phyloP scores from a whole-genome alignment of 2,329 filamentous ascomycete species.

The Diaporthe velutina region DNA sequence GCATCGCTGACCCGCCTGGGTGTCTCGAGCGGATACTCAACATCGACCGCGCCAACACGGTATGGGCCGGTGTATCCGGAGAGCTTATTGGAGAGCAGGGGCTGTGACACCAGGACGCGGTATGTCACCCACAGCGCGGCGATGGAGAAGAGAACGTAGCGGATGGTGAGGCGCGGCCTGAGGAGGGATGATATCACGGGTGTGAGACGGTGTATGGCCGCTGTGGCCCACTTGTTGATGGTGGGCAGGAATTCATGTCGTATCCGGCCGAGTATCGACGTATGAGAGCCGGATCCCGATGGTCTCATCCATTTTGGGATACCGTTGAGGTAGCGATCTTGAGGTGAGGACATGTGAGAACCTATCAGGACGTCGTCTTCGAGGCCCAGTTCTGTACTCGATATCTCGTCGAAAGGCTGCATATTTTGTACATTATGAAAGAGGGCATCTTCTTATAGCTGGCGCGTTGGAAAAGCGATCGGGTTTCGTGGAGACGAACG shows the following conservation, averaged over 20 bases:
- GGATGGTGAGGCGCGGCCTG: slow-evolving; percentile 32
- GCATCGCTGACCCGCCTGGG: slow-evolving; percentile 28
- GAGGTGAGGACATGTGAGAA: not conserved
- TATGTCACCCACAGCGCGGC: slow-evolving; percentile 18
- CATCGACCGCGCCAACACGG: slow-evolving; percentile 34
- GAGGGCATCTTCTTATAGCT: not conserved
- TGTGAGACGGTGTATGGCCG: not conserved
- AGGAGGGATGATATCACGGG: slow-evolving; percentile 13
- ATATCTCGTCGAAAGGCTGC: slow-evolving; percentile 37
- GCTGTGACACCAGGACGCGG: slow-evolving; percentile 23
- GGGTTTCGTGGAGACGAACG: not conserved
- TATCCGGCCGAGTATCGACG: not conserved
- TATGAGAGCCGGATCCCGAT: not conserved
- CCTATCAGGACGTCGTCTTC: slow-evolving; percentile 34
- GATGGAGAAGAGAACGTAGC: slow-evolving; percentile 28
- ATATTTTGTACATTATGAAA: not conserved
- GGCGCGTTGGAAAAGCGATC: not conserved
- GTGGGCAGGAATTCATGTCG: not conserved
- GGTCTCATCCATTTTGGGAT: slow-evolving; percentile 38
- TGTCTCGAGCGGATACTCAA: slow-evolving; percentile 32
- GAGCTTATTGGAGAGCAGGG: slow-evolving; percentile 14
- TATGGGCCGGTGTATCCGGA: slow-evolving; percentile 36
- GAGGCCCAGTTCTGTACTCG: slow-evolving; percentile 21
- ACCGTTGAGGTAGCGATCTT: slow-evolving; percentile 23
- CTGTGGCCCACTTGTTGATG: not conserved